Base-by-base conservation (phyloP, 257 asterid species). In the Lavandula angustifolia region DNA sequence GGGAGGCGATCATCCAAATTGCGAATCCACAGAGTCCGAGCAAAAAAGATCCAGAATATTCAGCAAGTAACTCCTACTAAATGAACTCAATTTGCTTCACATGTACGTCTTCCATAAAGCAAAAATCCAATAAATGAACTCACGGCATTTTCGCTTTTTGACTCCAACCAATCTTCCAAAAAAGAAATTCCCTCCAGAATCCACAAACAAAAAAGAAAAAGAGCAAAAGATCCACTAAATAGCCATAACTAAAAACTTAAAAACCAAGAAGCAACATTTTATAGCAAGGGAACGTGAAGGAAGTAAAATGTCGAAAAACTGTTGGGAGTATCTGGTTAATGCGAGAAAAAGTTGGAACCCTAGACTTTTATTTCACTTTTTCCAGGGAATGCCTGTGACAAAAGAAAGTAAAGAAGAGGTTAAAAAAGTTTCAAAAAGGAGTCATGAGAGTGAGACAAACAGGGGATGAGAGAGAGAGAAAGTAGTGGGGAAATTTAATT, bases 41-140 rank as follows among this genome's bases (percentile, higher is more conserved):
- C 79, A 65, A 22, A 78, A 67, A 71, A 66, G 92, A 91, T 83
- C 95, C 86, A 84, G 78, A 83, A 84, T 82, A 81, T 75, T 75
- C 64, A 73, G 73, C 16, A 64, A 54, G 61, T 22, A 71, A 60
- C 34, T 11, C 70, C 59, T 18, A 48, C 63, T 17, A 62, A 67
- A 58, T 11, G 70, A 71, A 62, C 38, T 32, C 27, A 42, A 75
- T 73, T 78, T 73, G 83, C 86, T 81, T 81, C 78, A 70, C 76
- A 56, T 51, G 75, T 78, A 81, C 86, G 86, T 63, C 79, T 81
- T n/a, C 78, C 54, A 44, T 84, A 68, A 85, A 79, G 80, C 82
- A 62, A 75, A 47, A 54, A 37, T 69, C 78, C 85, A 80, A 27
- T 79, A 72, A 80, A 82, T 84, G 78, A 74, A 76, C 64, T 68